Conservation (phyloP, 257 asterid genomes). For the Solanum sejunctum region DNA sequence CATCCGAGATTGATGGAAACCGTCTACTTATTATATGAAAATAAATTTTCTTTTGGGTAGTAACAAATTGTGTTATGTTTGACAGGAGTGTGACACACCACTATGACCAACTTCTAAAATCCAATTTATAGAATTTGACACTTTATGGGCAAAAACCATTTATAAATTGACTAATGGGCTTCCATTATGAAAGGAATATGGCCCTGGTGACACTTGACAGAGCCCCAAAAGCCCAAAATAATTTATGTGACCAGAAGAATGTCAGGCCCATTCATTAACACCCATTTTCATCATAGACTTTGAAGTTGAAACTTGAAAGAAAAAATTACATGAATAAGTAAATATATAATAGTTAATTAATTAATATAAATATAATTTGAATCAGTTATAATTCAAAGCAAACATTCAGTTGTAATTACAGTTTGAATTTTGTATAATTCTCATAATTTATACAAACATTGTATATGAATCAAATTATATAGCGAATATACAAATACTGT, state of each 20-base stretch:
- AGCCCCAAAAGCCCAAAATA: not conserved
- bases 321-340: too few species aligned
- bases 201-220: not conserved
- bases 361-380: too few species aligned
- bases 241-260: not conserved
- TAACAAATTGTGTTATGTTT: not conserved
- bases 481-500: too few species aligned
- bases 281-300: not conserved
- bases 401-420: too few species aligned
- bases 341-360: too few species aligned
- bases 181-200: not conserved
- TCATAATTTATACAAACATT: too few species aligned
- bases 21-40: not conserved
- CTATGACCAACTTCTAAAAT: not conserved
- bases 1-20: too few species aligned
- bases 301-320: not conserved
- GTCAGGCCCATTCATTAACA: not conserved
- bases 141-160: not conserved
- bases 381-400: too few species aligned
- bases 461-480: too few species aligned
- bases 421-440: too few species aligned
- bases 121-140: not conserved
- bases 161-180: not conserved
- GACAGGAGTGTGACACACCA: not conserved
- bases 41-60: not conserved